A percentile compares a stretch with the other conserved stretches of the same genome.
Evolutionary conservation across 2,329 filamentous ascomycete species (phyloP).

Genomic region (Helminthosporium solani): DNA sequence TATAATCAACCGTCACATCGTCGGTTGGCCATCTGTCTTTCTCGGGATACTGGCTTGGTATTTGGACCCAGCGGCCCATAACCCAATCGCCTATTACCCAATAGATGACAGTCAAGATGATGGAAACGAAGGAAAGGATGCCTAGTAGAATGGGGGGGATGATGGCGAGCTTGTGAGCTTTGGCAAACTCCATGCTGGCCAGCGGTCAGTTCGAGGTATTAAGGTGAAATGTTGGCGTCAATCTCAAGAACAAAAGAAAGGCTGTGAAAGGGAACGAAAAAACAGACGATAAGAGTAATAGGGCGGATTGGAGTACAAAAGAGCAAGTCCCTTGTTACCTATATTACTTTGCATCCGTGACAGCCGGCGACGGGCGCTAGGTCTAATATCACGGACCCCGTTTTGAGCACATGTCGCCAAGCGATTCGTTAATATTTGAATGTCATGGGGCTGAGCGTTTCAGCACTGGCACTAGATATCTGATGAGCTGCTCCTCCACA

Average conservation of each 20-base stretch:
- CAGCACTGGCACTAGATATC: background rate
- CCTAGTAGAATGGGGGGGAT: conserved; percentile 26
- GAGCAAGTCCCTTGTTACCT: too few relatives aligned
- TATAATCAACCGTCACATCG: conserved; percentile 30
- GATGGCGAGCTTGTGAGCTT: conserved; percentile 23
- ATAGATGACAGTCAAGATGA: conserved; percentile 31
- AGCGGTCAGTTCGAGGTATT: background rate
- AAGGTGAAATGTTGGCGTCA: background rate
- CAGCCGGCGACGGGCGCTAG: background rate
- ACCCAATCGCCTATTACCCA: conserved; percentile 36
- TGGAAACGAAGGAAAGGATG: conserved; percentile 29
- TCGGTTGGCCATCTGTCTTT: conserved; percentile 20
- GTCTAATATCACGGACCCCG: background rate
- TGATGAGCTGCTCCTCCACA: background rate
- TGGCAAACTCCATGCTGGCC: conserved; percentile 20
- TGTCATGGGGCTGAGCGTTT: background rate
- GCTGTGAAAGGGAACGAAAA: background rate
- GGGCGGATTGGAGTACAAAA: background rate
- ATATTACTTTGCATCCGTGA: too few relatives aligned
- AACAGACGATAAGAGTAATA: background rate
- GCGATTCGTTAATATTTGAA: background rate
- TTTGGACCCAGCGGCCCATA: conserved; percentile 19
- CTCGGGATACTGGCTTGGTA: conserved; percentile 20
- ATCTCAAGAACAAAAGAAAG: background rate
- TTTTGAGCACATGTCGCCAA: background rate